Evolutionary conservation across 208 protist species (phyloP), one percentile per base, ranked within the genome.

Genomic region (Acanthamoeba triangularis): DNA sequence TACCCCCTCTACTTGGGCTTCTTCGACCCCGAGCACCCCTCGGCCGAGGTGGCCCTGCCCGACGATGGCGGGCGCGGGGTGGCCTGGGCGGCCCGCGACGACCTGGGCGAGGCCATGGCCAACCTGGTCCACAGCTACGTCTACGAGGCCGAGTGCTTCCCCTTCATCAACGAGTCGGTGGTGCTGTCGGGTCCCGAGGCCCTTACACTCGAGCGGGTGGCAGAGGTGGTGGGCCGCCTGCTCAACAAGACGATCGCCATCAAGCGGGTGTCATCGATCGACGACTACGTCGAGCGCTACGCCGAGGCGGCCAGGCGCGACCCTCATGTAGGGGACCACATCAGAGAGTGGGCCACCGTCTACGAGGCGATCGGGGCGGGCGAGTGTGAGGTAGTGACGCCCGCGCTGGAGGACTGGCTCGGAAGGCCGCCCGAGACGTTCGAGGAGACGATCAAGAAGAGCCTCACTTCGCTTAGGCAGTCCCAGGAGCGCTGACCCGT

Each of bases 1-100:
- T 85, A 85, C 76, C 35, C 76, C 2, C 49, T 85, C 44, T 85
- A 85, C 76, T 52, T 85, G 6, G 76, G 76, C 49, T 85, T 85
- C 35, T 85, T 85, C 28, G 35, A 85, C 30, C 35, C 35, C 33
- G 41, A 49, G 28, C 41, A 23, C 33, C 76, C 76, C 11, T 0
- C 5, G 4, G 76, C 47, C 49, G 76, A 54, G 35, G 76, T 85
- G 2, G 23, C 35, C 49, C 33, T 85, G 76, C 76, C 35, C 23
- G 76, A 85, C 28, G 76, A 85, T 28, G 76, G 76, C 10, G 49
- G 16, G 6, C 10, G 35, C 28, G 35, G 30, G 28, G 30, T 85
- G 23, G 35, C 76, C 23, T 85, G 28, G 28, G 76, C 76, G 0
- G 4, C 76, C 3, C 76, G 76, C 76, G 76, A 85, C 11, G 76